Base-by-base conservation (phyloP, 805 yeast genomes). In the Candida jianshihensis region DNA sequence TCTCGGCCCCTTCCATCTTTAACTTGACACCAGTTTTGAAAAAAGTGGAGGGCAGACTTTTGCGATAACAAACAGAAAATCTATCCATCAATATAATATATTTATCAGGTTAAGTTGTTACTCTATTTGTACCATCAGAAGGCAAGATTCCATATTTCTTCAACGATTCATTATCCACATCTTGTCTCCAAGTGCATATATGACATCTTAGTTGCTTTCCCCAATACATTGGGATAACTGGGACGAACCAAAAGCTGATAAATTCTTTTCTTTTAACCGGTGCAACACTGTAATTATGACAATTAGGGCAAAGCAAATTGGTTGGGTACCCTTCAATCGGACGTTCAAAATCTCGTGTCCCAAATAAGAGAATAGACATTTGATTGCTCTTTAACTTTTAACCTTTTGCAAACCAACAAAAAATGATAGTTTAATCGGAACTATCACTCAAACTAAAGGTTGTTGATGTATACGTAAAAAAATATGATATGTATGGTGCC, bases 271-370 rank as follows among this genome's bases (percentile, higher is more conserved):
- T 61, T 42, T 74, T 68, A 9, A 73, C 60, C 0, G 80, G 75
- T 35, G 59, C 54, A 4, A 74, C 82, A 19, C 73, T 61, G 38
- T 63, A 62, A 49, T 77, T 77, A 47, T 75, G 79, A 44, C 84
- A 77, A 41, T 72, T 66, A 15, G 78, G 75, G 48, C 84, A 77
- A 40, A 66, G 68, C 14, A 61, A 34, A 6, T 50, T 39, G 18
- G 42, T 38, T 3, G 57, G 57, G 24, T 50, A 43, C 5, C 49
- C 49, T 22, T 50, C 43, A 5, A 47, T 5, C 16, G 37, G 30
- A 26, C 60, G 60, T 6, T 49, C 50, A 6, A 43, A 61, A 41
- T 54, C 54, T 31, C 49, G 42, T 29, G 47, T 52, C 9, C 70
- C 70, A 40, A 63, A 60, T 9, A 63, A 33, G 6, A 64, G 43